These are phyloP conservation scores for Trichoderma sp. DNA, from an alignment of 2,329 filamentous ascomycete species.

Conservation along the genomic window DNA sequence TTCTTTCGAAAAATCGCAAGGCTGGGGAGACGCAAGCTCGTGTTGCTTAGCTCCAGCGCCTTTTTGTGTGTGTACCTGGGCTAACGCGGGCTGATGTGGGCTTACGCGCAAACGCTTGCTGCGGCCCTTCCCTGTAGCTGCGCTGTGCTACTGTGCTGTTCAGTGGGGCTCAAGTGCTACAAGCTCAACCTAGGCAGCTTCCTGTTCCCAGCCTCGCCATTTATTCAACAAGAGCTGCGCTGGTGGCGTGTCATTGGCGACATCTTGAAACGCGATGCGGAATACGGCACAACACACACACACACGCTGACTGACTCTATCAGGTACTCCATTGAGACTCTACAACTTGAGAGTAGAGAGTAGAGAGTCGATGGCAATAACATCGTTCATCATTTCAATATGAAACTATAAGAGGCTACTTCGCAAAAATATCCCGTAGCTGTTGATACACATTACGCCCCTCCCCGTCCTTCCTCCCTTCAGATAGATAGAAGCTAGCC, in stretches of 20 bases:
- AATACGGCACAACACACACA: background rate
- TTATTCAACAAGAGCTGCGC: background rate
- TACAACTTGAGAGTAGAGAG: too few species aligned
- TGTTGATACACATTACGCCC: background rate
- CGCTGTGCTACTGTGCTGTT: background rate
- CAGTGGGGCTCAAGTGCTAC: background rate
- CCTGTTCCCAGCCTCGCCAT: constrained; percentile 1
- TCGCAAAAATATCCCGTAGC: background rate
- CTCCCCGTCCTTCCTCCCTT: background rate
- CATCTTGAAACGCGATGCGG: background rate
- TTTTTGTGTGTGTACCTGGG: background rate
- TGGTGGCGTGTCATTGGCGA: background rate
- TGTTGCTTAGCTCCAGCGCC: background rate
- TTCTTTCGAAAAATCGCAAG: constrained; percentile 33
- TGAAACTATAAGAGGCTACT: background rate
- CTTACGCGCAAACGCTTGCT: background rate
- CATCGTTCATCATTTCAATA: background rate
- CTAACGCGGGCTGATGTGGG: constrained; percentile 4
- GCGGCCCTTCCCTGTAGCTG: background rate
- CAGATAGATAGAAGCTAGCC: background rate
- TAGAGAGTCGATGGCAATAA: background rate
- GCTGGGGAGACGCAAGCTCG: constrained; percentile 31
- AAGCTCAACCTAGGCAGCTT: background rate
- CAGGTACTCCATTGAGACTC: too few species aligned
- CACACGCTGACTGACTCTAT: too few species aligned